Percentiles rank a stretch among this genome's conserved stretches.
Evolutionary conservation across 768 basidiomycete genomes (phyloP).

Genomic region (Termitomyces sp.): DNA sequence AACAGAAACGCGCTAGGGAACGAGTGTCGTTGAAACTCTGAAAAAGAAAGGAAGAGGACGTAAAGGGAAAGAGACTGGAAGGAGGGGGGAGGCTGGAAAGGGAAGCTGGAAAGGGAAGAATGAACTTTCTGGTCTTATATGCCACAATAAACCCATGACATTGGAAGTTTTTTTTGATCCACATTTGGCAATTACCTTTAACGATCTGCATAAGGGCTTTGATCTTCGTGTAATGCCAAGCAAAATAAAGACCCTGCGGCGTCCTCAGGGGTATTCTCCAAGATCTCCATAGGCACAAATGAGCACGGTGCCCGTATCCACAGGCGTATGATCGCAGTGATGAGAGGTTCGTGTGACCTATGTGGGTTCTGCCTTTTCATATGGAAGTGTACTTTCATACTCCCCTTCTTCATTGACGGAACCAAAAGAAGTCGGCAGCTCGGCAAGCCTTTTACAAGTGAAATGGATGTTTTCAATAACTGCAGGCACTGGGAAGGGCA

Average conservation of each 20-base stretch:
- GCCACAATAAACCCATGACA: background rate
- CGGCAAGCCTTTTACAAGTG: background rate
- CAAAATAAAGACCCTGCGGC: background rate
- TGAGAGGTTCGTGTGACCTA: background rate
- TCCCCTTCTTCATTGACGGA: background rate
- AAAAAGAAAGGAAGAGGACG: constrained; percentile 11
- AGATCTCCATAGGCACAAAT: background rate
- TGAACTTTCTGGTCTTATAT: background rate
- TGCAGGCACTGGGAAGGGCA: background rate
- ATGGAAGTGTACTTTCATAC: background rate
- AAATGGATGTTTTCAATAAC: background rate
- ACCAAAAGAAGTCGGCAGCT: background rate
- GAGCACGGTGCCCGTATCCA: background rate
- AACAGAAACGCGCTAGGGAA: constrained; percentile 12
- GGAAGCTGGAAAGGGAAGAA: background rate
- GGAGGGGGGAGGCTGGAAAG: background rate
- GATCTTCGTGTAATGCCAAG: background rate
- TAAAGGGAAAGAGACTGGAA: constrained; percentile 16
- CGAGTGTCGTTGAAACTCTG: constrained; percentile 12
- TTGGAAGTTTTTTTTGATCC: constrained; percentile 1
- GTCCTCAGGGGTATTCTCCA: background rate
- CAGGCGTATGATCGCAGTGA: background rate
- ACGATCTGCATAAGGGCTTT: background rate
- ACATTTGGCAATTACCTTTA: background rate
- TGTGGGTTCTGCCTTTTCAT: background rate